phyloP scores from a whole-genome alignment of 148 eudicot genomes.

The Silene uniflora region DNA sequence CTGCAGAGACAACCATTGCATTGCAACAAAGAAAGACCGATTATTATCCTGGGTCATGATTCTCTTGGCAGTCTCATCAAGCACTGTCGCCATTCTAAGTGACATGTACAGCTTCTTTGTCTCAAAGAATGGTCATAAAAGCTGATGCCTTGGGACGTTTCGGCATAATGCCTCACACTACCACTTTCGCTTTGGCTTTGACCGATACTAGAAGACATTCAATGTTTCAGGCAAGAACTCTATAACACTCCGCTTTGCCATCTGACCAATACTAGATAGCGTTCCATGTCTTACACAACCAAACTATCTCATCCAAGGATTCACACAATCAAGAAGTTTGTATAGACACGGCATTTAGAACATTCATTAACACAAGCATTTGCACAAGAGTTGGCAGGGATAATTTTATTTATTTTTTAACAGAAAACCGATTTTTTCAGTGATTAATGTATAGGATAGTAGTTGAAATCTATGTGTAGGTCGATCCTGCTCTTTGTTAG shows the following conservation, averaged over 20 bases:
- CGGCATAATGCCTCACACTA: not conserved
- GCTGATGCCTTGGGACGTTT: not conserved
- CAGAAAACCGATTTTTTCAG: not conserved
- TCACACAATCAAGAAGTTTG: not conserved
- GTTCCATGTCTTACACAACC: not conserved
- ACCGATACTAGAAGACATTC: not conserved
- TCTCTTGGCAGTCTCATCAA: slow-evolving; percentile 62
- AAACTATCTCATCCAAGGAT: not conserved
- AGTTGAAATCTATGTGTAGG: not conserved
- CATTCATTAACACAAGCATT: not conserved
- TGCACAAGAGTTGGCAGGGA: not conserved
- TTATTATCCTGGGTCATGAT: slow-evolving; percentile 69
- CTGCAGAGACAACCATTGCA: slow-evolving; percentile 59
- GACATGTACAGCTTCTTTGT: slow-evolving; percentile 53
- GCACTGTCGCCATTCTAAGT: slow-evolving; percentile 67
- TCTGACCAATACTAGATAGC: not conserved
- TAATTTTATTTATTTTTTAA: not conserved
- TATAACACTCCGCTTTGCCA: not conserved
- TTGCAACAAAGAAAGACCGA: slow-evolving; percentile 61
- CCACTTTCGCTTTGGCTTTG: not conserved
- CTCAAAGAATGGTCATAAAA: slow-evolving; percentile 22
- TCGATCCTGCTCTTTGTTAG: not conserved
- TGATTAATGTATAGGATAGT: not conserved
- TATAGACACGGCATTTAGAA: not conserved
- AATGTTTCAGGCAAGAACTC: not conserved